A percentile compares a stretch with the other conserved stretches of the same genome.
Evolutionary conservation across 2,329 filamentous ascomycete genomes (phyloP).

Genomic region (Incumbomyces lentus): DNA sequence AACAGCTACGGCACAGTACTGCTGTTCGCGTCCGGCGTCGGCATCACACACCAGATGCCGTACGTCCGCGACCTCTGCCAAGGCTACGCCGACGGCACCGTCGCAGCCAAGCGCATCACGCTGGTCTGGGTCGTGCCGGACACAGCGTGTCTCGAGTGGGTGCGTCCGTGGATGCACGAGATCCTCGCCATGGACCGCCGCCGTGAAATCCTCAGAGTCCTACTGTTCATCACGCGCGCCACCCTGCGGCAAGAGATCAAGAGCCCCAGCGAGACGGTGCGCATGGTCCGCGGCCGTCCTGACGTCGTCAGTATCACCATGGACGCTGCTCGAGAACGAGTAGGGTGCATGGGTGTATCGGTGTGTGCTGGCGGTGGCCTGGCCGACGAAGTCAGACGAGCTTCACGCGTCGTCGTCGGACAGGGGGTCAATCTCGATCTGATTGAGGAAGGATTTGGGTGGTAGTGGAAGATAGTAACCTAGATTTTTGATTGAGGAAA

Average conservation of each 20-base stretch:
- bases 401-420: constrained; percentile 53
- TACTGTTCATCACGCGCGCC: constrained; percentile 83
- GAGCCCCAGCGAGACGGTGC: constrained; percentile 66
- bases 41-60: constrained; percentile 89
- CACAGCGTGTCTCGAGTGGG: constrained; percentile 83
- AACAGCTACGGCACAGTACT: constrained; percentile 87
- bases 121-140: constrained; percentile 91
- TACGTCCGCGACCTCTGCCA: constrained; percentile 69
- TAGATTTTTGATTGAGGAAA: too few species aligned
- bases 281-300: constrained; percentile 84
- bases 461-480: too few species aligned
- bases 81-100: constrained; percentile 58
- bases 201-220: constrained; percentile 71
- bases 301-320: constrained; percentile 69
- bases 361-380: constrained; percentile 67
- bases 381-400: constrained; percentile 63
- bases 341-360: constrained; percentile 80
- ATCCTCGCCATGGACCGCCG: constrained; percentile 72
- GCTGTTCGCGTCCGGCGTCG: constrained; percentile 83
- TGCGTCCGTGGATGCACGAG: constrained; percentile 70
- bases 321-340: constrained; percentile 69
- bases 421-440: constrained; percentile 55
- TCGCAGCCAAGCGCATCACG: constrained; percentile 70
- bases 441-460: constrained; percentile 62
- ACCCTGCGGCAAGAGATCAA: constrained; percentile 72